phyloP scores from a whole-genome alignment of 1,284 basidiomycete species.

The Marasmius sp. region DNA sequence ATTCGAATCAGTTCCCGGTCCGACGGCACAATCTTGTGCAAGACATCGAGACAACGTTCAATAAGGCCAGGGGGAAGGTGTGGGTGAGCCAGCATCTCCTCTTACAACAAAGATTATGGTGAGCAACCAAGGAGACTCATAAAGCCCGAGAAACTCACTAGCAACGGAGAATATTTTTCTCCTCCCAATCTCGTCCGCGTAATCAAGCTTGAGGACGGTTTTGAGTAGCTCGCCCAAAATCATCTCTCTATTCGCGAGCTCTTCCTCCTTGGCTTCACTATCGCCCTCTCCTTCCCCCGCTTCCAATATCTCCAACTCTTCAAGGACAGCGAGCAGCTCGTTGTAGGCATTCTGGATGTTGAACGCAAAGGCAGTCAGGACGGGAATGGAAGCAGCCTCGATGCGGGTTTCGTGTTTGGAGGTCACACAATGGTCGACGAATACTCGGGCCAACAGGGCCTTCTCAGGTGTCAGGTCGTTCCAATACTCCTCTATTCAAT shows the following conservation, averaged over 20 bases:
- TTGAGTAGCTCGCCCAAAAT: slow-evolving; percentile 82
- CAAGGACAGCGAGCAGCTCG: slow-evolving; percentile 52
- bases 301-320: slow-evolving; percentile 43
- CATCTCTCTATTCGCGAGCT: slow-evolving; percentile 66
- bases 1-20: slow-evolving; percentile 93
- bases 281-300: slow-evolving; percentile 42
- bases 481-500: slow-evolving; percentile 73
- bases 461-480: slow-evolving; percentile 75
- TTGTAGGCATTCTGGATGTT: slow-evolving; percentile 83
- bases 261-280: slow-evolving; percentile 51
- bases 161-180: slow-evolving; percentile 90
- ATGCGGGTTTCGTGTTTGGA: slow-evolving; percentile 68
- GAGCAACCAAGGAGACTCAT: background rate
- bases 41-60: slow-evolving; percentile 82
- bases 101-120: slow-evolving; percentile 32
- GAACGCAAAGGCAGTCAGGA: slow-evolving; percentile 89
- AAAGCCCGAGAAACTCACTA: slow-evolving; percentile 48
- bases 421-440: slow-evolving; percentile 76
- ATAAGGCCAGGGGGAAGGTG: slow-evolving; percentile 80
- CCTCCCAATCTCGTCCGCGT: slow-evolving; percentile 92
- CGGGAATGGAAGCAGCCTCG: slow-evolving; percentile 75
- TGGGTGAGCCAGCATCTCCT: slow-evolving; percentile 85
- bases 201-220: slow-evolving; percentile 85
- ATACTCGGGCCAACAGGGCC: slow-evolving; percentile 83
- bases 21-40: slow-evolving; percentile 80